Conservation (phyloP, 768 basidiomycete species). For the Cystofilobasidium bisporidii region DNA sequence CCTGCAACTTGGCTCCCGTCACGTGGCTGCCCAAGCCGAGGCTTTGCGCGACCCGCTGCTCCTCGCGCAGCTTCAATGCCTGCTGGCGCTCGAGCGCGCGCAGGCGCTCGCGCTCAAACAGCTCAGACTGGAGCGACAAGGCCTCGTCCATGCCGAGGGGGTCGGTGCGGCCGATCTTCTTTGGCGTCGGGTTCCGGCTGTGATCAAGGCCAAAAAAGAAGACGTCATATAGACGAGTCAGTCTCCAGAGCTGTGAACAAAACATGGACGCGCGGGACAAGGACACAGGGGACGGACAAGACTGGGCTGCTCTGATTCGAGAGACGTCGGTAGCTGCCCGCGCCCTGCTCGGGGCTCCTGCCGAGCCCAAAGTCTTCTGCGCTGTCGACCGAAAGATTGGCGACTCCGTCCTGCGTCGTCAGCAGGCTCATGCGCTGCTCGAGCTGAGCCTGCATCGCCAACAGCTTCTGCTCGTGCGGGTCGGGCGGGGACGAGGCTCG, state of each 20-base stretch:
- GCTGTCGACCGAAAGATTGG: background rate
- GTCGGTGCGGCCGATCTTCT: background rate
- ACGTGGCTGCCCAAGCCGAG: background rate
- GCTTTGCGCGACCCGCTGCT: background rate
- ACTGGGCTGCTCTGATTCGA: background rate
- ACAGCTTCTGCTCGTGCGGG: background rate
- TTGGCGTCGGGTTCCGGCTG: constrained; percentile 2
- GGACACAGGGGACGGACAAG: background rate
- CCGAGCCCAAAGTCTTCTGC: background rate
- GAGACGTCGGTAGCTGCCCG: no score
- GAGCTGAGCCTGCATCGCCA: background rate
- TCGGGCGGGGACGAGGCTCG: background rate
- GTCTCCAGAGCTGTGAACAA: background rate
- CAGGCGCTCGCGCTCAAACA: background rate
- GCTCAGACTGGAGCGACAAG: background rate
- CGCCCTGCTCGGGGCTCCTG: no score
- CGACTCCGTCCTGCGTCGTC: background rate
- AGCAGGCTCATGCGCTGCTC: background rate
- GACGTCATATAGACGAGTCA: background rate
- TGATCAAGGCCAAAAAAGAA: background rate
- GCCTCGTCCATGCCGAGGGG: background rate
- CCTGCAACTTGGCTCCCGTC: background rate
- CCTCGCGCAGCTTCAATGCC: background rate
- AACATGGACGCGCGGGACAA: background rate
- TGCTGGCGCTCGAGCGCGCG: background rate